Conservation (phyloP, 2,329 filamentous ascomycete genomes). For the Ustulina deusta region DNA sequence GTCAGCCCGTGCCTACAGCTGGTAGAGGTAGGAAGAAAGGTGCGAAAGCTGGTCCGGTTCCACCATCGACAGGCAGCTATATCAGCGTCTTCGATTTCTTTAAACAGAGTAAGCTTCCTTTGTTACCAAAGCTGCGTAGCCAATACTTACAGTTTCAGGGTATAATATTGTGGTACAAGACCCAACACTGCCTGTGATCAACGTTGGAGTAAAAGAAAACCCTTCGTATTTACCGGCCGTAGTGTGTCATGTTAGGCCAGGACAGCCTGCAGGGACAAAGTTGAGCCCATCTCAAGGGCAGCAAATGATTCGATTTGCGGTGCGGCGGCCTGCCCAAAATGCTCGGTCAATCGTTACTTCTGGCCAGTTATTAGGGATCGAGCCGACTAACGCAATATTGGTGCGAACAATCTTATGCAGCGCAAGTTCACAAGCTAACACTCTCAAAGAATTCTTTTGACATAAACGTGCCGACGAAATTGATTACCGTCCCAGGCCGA, state of each 20-base stretch:
- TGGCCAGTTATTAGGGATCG: conserved; percentile 14
- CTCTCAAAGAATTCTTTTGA: conserved; percentile 17
- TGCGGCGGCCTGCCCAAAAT: conserved; percentile 20
- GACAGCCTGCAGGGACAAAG: conserved; percentile 25
- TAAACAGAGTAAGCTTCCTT: conserved; percentile 20
- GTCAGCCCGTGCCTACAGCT: not conserved
- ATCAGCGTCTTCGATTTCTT: conserved; percentile 28
- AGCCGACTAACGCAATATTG: conserved; percentile 18
- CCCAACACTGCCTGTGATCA: conserved; percentile 14
- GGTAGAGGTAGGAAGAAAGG: conserved; percentile 8
- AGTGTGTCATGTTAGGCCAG: conserved; percentile 12
- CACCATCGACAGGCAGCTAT: conserved; percentile 17
- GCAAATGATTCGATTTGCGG: conserved; percentile 25
- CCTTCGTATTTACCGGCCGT: conserved; percentile 24
- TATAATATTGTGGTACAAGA: not conserved
- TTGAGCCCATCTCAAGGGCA: conserved; percentile 6
- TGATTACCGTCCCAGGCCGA: conserved; percentile 27
- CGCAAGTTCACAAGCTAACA: conserved; percentile 7
- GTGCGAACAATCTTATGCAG: not conserved
- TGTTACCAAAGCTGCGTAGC: not conserved
- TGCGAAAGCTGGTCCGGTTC: not conserved
- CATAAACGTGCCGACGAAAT: conserved; percentile 11
- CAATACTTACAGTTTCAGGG: conserved; percentile 5
- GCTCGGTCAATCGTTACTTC: conserved; percentile 18
- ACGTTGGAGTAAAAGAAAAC: conserved; percentile 18